phyloP scores from a whole-genome alignment of 495 filamentous ascomycete genomes.

The Penicillium soppii region DNA sequence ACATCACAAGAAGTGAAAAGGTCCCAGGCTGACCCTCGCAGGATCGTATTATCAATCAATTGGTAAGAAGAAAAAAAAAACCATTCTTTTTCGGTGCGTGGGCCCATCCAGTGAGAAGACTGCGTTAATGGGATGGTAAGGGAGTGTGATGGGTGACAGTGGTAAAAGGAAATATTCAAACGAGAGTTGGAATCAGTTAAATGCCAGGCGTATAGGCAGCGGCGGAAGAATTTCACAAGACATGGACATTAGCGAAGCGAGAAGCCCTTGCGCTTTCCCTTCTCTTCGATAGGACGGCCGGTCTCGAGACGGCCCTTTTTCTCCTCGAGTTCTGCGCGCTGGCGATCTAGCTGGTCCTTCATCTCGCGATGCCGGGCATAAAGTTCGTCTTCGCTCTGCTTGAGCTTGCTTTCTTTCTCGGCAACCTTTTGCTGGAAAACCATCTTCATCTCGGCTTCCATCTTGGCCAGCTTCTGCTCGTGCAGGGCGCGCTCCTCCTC shows the following conservation, averaged over 20 bases:
- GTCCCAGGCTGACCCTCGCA: conserved; percentile 29
- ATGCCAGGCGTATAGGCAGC: conserved; percentile 28
- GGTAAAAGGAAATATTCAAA: conserved; percentile 37
- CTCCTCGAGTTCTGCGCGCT: conserved; percentile 91
- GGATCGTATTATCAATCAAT: conserved; percentile 29
- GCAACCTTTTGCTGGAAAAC: conserved; percentile 99
- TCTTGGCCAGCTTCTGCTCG: conserved; percentile 99
- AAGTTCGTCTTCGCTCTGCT: conserved; percentile 97
- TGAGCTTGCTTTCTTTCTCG: conserved; percentile 99
- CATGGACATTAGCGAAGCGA: conserved; percentile 73
- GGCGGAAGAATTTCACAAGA: conserved; percentile 5
- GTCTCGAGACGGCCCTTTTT: conserved; percentile 94
- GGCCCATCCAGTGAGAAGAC: conserved; percentile 31
- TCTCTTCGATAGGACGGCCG: conserved; percentile 93
- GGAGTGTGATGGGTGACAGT: conserved; percentile 37
- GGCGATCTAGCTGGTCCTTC: conserved; percentile 97
- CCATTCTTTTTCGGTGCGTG: conserved; percentile 34
- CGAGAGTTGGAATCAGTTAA: conserved; percentile 26
- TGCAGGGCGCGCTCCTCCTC: conserved; percentile 96
- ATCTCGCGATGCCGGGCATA: conserved; percentile 98
- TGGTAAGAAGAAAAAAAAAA: conserved; percentile 13
- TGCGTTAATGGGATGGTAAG: conserved; percentile 27
- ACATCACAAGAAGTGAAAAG: conserved; percentile 54
- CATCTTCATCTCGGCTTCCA: conserved; percentile 99
- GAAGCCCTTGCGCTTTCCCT: conserved; percentile 93